Conservation (phyloP, 768 basidiomycete genomes). For the Filobasidium wieringae region DNA sequence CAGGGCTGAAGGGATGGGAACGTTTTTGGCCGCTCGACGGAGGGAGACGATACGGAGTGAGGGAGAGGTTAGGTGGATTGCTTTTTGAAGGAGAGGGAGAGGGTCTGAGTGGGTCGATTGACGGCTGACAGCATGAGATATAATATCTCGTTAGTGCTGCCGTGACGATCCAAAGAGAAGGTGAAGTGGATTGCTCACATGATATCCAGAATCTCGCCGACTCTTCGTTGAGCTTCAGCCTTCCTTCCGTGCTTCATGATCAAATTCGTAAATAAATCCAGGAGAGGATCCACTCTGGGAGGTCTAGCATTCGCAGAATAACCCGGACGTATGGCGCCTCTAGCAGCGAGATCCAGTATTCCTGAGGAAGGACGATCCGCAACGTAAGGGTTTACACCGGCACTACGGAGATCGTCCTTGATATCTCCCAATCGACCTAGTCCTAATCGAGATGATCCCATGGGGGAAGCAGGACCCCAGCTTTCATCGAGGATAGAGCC, state of each 20-base stretch:
- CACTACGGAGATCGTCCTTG: neutral
- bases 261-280: conserved; percentile 35
- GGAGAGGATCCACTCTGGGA: conserved; percentile 28
- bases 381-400: neutral
- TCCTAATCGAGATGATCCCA: neutral
- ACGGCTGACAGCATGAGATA: conserved; percentile 49
- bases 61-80: conserved; percentile 58
- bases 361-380: neutral
- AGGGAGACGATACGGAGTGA: conserved; percentile 53
- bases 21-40: conserved; percentile 54
- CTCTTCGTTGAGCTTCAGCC: conserved; percentile 26
- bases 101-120: conserved; percentile 65
- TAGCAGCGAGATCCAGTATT: neutral
- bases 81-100: conserved; percentile 63
- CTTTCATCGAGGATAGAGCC: neutral
- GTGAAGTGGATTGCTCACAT: conserved; percentile 16
- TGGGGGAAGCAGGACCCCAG: neutral
- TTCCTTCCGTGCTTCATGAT: conserved; percentile 38
- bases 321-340: no score
- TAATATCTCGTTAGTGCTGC: neutral
- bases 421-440: neutral
- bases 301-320: conserved; percentile 24
- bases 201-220: conserved; percentile 22
- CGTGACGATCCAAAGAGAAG: neutral
- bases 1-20: conserved; percentile 57